phyloP scores from a whole-genome alignment of 2,329 filamentous ascomycete genomes.

The Epichloe sp. region DNA sequence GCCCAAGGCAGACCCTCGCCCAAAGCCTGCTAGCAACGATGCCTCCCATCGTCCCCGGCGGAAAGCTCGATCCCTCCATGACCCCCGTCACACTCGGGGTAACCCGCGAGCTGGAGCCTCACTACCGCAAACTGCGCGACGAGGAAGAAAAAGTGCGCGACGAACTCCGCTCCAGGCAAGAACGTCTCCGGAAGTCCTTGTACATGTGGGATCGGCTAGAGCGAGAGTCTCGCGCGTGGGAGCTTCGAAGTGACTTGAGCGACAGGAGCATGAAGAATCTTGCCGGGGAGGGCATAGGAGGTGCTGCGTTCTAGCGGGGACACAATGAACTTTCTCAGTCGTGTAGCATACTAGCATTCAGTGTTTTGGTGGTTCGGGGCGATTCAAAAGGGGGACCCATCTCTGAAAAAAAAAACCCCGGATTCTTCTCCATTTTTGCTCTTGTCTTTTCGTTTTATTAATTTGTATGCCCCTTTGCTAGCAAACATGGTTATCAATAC shows the following conservation, averaged over 20 bases:
- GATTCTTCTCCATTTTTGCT: no score
- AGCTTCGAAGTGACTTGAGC: slow-evolving; percentile 42
- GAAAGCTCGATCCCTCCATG: slow-evolving; percentile 37
- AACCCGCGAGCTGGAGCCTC: slow-evolving; percentile 39
- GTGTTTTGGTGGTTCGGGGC: no score
- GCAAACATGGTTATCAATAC: no score
- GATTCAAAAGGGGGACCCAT: no score
- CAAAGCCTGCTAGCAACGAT: slow-evolving; percentile 39
- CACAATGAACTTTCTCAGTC: no score
- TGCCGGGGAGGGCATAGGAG: slow-evolving; percentile 41
- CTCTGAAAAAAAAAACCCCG: no score
- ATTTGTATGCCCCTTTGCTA: no score
- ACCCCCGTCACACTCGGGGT: slow-evolving; percentile 33
- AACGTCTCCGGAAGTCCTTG: slow-evolving; percentile 39
- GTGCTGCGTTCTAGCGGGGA: slow-evolving; percentile 34
- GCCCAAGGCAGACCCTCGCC: slow-evolving; percentile 31
- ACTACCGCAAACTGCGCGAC: slow-evolving; percentile 39
- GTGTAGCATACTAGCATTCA: background rate
- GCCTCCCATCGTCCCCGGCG: slow-evolving; percentile 38
- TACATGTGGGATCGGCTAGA: slow-evolving; percentile 40
- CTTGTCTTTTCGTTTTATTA: no score
- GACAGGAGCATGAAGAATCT: slow-evolving; percentile 44
- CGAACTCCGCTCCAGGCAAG: slow-evolving; percentile 39
- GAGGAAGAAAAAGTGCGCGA: slow-evolving; percentile 45
- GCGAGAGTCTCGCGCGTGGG: slow-evolving; percentile 39